Evolutionary conservation across 2,329 filamentous ascomycete genomes (phyloP).

Genomic region (Fusarium stilboides): DNA sequence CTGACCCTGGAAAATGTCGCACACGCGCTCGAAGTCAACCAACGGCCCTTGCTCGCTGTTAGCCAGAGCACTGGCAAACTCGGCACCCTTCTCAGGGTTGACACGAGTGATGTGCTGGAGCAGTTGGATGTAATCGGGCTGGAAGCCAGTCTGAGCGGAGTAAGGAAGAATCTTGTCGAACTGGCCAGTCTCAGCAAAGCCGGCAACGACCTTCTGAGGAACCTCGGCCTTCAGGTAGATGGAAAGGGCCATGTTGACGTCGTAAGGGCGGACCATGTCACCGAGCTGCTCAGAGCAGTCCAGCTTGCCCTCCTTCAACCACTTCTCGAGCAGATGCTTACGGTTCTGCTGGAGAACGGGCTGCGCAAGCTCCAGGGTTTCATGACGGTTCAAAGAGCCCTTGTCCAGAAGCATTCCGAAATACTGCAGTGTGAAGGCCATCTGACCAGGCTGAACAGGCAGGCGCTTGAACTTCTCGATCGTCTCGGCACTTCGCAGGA

Average conservation of each 20-base stretch:
- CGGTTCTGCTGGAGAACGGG: constrained; percentile 94
- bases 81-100: constrained; percentile 93
- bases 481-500: constrained; percentile 93
- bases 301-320: constrained; percentile 96
- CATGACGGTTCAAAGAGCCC: constrained; percentile 90
- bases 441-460: constrained; percentile 84
- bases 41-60: constrained; percentile 90
- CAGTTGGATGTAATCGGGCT: constrained; percentile 94
- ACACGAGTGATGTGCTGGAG: constrained; percentile 93
- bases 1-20: constrained; percentile 98
- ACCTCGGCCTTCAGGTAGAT: constrained; percentile 95
- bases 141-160: constrained; percentile 85
- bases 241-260: constrained; percentile 86
- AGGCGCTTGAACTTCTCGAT: constrained; percentile 96
- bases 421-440: constrained; percentile 96
- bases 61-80: constrained; percentile 93
- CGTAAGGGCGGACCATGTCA: constrained; percentile 91
- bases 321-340: constrained; percentile 97
- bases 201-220: constrained; percentile 93
- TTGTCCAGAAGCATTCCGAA: constrained; percentile 98
- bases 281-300: constrained; percentile 97
- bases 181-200: constrained; percentile 94
- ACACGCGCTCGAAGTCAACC: constrained; percentile 93
- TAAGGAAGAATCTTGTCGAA: constrained; percentile 98
- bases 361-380: constrained; percentile 93